Conservation (phyloP, 371 early-diverging fungal genomes). For the Apophysomyces variabilis region DNA sequence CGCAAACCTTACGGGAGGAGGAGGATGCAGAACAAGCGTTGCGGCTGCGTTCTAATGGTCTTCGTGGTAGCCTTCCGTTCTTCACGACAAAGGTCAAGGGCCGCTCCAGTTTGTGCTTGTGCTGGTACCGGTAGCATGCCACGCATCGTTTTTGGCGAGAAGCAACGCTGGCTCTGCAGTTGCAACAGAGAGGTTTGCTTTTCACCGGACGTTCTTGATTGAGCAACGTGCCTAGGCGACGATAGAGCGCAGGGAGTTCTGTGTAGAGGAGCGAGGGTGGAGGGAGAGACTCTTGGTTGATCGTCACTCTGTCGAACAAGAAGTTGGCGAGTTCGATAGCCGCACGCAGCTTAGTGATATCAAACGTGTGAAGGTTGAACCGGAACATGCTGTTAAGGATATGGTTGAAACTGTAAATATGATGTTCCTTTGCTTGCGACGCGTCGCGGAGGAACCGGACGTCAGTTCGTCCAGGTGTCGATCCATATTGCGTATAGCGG, state of each 20-base stretch:
- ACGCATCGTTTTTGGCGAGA: constrained; percentile 47
- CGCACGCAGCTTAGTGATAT: constrained; percentile 26
- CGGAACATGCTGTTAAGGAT: constrained; percentile 50
- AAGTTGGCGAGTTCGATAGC: constrained; percentile 44
- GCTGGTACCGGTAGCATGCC: constrained; percentile 51
- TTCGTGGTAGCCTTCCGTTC: constrained; percentile 29
- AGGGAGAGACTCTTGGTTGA: constrained; percentile 32
- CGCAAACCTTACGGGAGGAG: constrained; percentile 33
- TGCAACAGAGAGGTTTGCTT: constrained; percentile 40
- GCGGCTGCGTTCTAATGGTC: not conserved
- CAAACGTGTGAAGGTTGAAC: constrained; percentile 42
- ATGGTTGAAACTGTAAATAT: constrained; percentile 49
- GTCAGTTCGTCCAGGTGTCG: constrained; percentile 45
- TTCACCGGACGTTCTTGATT: constrained; percentile 41
- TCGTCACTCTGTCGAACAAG: constrained; percentile 38
- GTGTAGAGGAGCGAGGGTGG: not conserved
- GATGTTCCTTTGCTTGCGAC: constrained; percentile 47
- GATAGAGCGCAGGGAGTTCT: constrained; percentile 27
- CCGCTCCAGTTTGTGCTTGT: constrained; percentile 41
- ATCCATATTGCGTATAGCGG: constrained; percentile 41
- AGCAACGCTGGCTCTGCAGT: constrained; percentile 47
- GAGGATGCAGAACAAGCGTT: not conserved
- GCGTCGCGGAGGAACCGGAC: constrained; percentile 47
- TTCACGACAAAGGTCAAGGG: constrained; percentile 44
- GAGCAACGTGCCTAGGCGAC: constrained; percentile 27